Evolutionary conservation across 169 alveolate genomes (phyloP).

Genomic region (Plasmodium vinckei): DNA sequence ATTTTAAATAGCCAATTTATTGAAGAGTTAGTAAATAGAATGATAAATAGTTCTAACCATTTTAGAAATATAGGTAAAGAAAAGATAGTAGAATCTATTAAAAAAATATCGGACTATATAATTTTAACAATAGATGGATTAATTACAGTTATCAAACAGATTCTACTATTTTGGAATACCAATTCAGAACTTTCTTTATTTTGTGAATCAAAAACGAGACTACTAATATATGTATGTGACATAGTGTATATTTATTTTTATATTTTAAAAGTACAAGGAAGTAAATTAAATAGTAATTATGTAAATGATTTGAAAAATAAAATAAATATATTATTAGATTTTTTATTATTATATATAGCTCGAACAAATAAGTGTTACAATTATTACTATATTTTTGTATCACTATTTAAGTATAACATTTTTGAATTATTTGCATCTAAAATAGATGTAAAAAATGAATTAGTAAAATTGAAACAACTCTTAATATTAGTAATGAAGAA

Average conservation of each 20-base stretch:
- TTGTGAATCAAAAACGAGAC: neutral
- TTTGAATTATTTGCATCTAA: constrained; percentile 23
- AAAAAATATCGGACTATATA: constrained; percentile 31
- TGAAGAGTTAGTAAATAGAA: constrained; percentile 14
- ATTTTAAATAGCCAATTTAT: constrained; percentile 20
- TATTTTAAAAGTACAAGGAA: constrained; percentile 30
- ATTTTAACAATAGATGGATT: constrained; percentile 45
- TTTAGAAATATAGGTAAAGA: neutral
- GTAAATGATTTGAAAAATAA: constrained; percentile 24
- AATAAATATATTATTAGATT: constrained; percentile 20
- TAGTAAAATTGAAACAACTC: constrained; percentile 15
- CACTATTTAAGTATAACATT: constrained; percentile 50
- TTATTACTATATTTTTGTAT: constrained; percentile 7
- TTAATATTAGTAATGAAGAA: constrained; percentile 14
- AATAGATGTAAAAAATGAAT: constrained; percentile 12
- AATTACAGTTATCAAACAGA: constrained; percentile 1
- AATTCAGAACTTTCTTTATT: too few species aligned
- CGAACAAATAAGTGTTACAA: constrained; percentile 8
- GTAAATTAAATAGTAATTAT: neutral
- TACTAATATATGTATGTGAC: constrained; percentile 45
- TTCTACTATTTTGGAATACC: neutral
- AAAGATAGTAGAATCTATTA: neutral
- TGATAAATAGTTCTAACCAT: neutral
- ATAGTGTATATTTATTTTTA: constrained; percentile 47
- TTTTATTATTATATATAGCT: constrained; percentile 7